Evolutionary conservation across 164 flowering plant species (phyloP), one percentile per base, ranked within the genome.

Genomic region (Warburgia ugandensis): DNA sequence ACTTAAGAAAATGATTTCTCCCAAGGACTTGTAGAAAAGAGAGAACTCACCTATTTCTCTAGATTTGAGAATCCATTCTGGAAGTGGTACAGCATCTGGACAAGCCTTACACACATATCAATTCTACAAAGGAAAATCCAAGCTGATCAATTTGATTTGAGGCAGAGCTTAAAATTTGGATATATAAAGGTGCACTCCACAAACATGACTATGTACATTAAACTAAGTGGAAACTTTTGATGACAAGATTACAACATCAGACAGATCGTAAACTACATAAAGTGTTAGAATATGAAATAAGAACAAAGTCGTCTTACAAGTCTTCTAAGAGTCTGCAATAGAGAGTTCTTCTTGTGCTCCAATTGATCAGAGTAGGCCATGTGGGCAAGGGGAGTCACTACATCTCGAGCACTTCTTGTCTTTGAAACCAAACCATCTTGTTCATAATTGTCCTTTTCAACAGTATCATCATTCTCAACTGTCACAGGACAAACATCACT

Each of bases 101-200:
- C 95, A 88, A 60, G 97, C 99, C 59, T 84, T 92, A 13, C 95
- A 94, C 22, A 80, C 97, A 74, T 79, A 82, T 63, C 89, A 74
- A 50, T 91, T 84, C 99, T 92, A 56, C 58, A 58, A 50, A 26
- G 17, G 35, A 46, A 55, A 48, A 13, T 21, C 22, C 45, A 32
- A 60, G 19, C 1, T 40, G 37, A n/a, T 50, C 53, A 55, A 49
- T 52, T 48, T 21, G n/a, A 14, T 47, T 13, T 0, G 3, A 28
- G n/a, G 9, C 7, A 29, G 7, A 47, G 30, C 2, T 16, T 1
- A 42, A 11, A 42, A 11, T 19, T 7, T 3, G 4, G 22, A 20
- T 16, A 16, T 42, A 42, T 16, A 42, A 9, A 42, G 20, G 11
- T 42, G n/a, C n/a, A n/a, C n/a, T n/a, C n/a, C n/a, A n/a, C n/a